Conservation (phyloP, 2,329 filamentous ascomycete genomes). For the Lojkania enalia region DNA sequence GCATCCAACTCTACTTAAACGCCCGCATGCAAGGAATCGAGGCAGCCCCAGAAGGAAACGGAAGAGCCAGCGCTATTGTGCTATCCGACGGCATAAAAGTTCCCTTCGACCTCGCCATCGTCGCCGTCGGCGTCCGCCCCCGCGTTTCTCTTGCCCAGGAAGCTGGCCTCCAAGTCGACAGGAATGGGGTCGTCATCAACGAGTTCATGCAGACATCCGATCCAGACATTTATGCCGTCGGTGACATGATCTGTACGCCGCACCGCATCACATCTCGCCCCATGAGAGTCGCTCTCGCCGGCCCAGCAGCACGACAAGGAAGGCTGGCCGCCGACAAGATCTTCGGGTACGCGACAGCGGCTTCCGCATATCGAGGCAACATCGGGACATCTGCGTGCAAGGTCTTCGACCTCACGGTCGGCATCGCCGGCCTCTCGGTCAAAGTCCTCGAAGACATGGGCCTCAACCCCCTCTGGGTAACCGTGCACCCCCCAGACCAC, state of each 20-base stretch:
- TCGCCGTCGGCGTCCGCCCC: constrained; percentile 17
- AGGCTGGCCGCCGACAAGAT: constrained; percentile 29
- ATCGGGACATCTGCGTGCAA: constrained; percentile 26
- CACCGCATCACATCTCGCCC: constrained; percentile 16
- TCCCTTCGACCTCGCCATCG: constrained; percentile 11
- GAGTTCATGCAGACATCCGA: constrained; percentile 29
- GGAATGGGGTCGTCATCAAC: constrained; percentile 18
- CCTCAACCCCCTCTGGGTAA: constrained; percentile 19
- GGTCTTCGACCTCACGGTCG: constrained; percentile 25
- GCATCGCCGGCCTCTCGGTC: constrained; percentile 21
- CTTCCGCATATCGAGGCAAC: constrained; percentile 20
- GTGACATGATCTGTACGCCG: constrained; percentile 30
- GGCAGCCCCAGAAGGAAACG: neutral
- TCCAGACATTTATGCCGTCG: constrained; percentile 31
- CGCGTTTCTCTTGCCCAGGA: constrained; percentile 8
- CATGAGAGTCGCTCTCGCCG: constrained; percentile 24
- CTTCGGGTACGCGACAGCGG: constrained; percentile 9
- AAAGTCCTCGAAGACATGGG: constrained; percentile 11
- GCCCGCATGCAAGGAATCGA: constrained; percentile 9
- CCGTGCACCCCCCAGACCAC: constrained; percentile 31
- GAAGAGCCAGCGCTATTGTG: constrained; percentile 1
- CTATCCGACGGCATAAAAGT: constrained; percentile 7
- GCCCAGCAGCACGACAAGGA: constrained; percentile 31
- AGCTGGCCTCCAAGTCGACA: constrained; percentile 18
- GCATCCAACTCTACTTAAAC: constrained; percentile 18